Evolutionary conservation across 1,139 yeast species (phyloP).

Genomic region (Zygoascus meyerae): DNA sequence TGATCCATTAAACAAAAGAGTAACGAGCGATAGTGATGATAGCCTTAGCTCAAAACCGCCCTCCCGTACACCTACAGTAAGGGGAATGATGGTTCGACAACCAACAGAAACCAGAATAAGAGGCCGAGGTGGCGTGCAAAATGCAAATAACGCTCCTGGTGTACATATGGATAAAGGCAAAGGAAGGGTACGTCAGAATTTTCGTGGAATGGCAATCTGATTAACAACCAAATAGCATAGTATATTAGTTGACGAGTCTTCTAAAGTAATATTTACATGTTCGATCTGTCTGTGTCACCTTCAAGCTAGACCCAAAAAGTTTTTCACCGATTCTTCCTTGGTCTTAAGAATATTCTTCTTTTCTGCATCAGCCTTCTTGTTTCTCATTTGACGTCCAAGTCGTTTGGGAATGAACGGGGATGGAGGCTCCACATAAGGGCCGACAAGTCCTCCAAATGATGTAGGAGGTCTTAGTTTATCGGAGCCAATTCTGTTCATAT

Average conservation of each 20-base stretch:
- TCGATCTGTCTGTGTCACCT: background rate
- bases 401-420: slow-evolving; percentile 62
- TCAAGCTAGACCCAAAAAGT: slow-evolving; percentile 21
- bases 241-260: background rate
- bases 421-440: slow-evolving; percentile 61
- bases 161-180: background rate
- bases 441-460: slow-evolving; percentile 73
- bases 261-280: background rate
- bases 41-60: background rate
- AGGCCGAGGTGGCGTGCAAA: slow-evolving; percentile 36
- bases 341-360: slow-evolving; percentile 16
- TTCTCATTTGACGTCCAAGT: slow-evolving; percentile 25
- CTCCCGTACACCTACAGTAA: slow-evolving; percentile 2
- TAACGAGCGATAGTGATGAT: slow-evolving; percentile 7
- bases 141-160: slow-evolving; percentile 15
- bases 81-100: slow-evolving; percentile 7
- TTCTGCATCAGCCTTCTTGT: slow-evolving; percentile 21
- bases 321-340: slow-evolving; percentile 23
- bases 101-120: slow-evolving; percentile 22
- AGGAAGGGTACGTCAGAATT: slow-evolving; percentile 7
- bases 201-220: slow-evolving; percentile 9
- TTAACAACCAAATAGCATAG: background rate
- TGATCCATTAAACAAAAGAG: slow-evolving; percentile 13
- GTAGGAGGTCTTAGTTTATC: slow-evolving; percentile 61
- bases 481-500: slow-evolving; percentile 51